Evolutionary conservation across 208 protist genomes (phyloP).

Genomic region (Lotmaria passim): DNA sequence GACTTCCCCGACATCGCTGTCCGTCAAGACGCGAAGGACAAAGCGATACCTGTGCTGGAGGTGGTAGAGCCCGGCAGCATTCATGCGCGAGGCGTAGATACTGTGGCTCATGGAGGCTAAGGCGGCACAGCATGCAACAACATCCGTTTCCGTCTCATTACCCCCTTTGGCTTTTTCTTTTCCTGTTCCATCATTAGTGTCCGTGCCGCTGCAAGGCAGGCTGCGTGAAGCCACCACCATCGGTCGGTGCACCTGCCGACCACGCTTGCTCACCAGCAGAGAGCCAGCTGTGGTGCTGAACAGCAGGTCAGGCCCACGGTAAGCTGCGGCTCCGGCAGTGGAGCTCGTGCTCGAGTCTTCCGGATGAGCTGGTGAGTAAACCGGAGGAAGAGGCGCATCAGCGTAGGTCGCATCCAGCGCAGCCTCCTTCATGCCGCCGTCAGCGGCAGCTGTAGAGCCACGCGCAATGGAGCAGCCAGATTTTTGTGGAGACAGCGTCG

Average conservation of each 20-base stretch:
- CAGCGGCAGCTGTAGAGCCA: too few relatives aligned
- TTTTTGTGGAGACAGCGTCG: not conserved
- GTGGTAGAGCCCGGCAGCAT: constrained; percentile 16
- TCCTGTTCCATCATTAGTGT: not conserved
- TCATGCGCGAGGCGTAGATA: constrained; percentile 31
- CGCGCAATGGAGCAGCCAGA: not conserved
- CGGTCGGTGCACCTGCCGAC: constrained; percentile 28
- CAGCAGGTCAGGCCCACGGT: not conserved
- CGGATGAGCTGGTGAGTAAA: not conserved
- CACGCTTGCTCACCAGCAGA: constrained; percentile 28
- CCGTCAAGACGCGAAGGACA: constrained; percentile 22
- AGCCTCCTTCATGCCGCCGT: not conserved
- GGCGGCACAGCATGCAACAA: constrained; percentile 42
- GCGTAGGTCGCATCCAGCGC: constrained; percentile 5
- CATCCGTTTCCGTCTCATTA: too few relatives aligned
- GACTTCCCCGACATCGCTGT: constrained; percentile 34
- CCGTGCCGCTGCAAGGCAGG: not conserved
- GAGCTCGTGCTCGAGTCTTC: too few relatives aligned
- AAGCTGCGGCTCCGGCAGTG: not conserved
- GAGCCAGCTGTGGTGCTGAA: constrained; percentile 32
- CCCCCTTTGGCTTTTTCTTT: not conserved
- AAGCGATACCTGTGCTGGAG: constrained; percentile 16
- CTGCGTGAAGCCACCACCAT: not conserved
- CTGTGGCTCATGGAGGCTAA: constrained; percentile 46
- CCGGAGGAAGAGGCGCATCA: not conserved